These are phyloP conservation scores for Thymus mandschuricus DNA, from an alignment of 257 asterid genomes.

Conservation along the genomic window DNA sequence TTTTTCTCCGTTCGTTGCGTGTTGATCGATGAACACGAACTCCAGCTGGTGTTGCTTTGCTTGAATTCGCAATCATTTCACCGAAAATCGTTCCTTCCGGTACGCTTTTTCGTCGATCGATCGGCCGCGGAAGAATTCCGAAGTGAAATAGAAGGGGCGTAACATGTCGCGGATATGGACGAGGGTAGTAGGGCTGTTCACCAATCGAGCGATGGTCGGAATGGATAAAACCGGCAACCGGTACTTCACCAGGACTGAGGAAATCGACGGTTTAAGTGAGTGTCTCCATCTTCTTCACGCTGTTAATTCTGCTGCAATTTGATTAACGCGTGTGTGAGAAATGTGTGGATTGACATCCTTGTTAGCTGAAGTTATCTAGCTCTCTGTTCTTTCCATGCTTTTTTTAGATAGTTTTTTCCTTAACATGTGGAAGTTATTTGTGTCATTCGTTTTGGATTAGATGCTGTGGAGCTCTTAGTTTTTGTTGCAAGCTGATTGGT, in stretches of 20 bases:
- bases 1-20: not conserved
- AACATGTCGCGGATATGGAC: conserved; percentile 79
- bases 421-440: not conserved
- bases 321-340: not conserved
- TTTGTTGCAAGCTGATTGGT: not conserved
- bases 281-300: conserved; percentile 24
- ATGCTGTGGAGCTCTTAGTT: not conserved
- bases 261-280: conserved; percentile 84
- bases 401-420: not conserved
- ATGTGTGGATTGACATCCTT: not conserved
- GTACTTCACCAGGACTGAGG: conserved; percentile 66
- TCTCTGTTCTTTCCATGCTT: not conserved
- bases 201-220: conserved; percentile 58
- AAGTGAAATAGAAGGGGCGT: conserved; percentile 13
- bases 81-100: not conserved
- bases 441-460: not conserved
- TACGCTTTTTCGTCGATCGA: conserved; percentile 19
- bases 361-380: not conserved
- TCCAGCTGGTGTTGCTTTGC: not conserved
- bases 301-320: not conserved
- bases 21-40: not conserved
- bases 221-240: conserved; percentile 83
- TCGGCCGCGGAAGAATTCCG: not conserved
- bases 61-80: not conserved
- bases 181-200: conserved; percentile 61